Evolutionary conservation across 2,329 filamentous ascomycete species (phyloP).

Genomic region (Nothophoma quercina): DNA sequence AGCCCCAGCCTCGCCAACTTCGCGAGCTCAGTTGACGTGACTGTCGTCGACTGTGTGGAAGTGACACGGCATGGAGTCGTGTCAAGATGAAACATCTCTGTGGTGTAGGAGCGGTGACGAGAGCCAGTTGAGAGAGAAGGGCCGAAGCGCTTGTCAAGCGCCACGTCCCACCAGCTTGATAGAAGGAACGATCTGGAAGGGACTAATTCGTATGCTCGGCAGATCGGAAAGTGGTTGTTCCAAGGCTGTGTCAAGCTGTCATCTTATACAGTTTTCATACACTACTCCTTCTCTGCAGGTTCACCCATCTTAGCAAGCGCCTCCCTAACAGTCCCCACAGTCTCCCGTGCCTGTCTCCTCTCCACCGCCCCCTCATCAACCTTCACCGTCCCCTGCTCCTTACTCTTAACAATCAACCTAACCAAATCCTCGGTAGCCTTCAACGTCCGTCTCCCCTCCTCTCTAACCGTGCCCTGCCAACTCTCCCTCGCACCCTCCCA

Average conservation of each 20-base stretch:
- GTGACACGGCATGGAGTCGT: no score
- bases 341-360: conserved; percentile 53
- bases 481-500: conserved; percentile 63
- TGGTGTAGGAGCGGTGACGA: neutral
- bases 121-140: neutral
- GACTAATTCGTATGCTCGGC: no score
- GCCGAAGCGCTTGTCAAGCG: neutral
- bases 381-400: conserved; percentile 45
- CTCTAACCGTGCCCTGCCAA: conserved; percentile 62
- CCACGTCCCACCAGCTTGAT: neutral
- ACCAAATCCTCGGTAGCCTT: conserved; percentile 62
- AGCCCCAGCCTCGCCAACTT: no score
- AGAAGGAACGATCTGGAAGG: neutral
- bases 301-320: conserved; percentile 51
- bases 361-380: conserved; percentile 48
- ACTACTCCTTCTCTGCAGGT: conserved; percentile 9
- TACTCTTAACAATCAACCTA: conserved; percentile 55
- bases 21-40: no score
- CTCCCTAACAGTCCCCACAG: conserved; percentile 56
- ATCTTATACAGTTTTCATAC: neutral
- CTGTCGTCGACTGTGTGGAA: no score
- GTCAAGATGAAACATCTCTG: no score
- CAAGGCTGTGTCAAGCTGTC: neutral
- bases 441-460: conserved; percentile 65
- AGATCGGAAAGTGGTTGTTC: no score